phyloP scores from a whole-genome alignment of 1,284 basidiomycete genomes.

The Malassezia vespertilionis region DNA sequence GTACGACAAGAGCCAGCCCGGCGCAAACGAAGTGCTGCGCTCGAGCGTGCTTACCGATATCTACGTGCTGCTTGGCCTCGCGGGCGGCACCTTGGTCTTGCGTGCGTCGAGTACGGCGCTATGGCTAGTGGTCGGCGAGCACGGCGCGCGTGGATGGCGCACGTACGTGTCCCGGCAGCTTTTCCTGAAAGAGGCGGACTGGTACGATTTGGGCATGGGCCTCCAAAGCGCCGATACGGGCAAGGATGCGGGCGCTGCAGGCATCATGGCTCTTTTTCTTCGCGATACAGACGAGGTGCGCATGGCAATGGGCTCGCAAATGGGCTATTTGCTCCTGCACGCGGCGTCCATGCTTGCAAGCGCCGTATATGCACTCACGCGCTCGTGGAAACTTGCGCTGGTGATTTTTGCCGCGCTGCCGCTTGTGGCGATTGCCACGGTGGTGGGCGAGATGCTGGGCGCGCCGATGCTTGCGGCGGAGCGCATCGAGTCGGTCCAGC shows the following conservation, averaged over 20 bases:
- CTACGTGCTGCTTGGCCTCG: slow-evolving; percentile 63
- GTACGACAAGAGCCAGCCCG: slow-evolving; percentile 52
- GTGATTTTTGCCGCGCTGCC: slow-evolving; percentile 88
- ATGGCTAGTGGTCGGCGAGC: slow-evolving; percentile 82
- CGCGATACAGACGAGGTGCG: slow-evolving; percentile 93
- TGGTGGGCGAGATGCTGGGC: slow-evolving; percentile 56
- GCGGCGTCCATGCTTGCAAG: slow-evolving; percentile 67
- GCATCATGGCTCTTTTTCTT: slow-evolving; percentile 85
- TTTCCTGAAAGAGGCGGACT: slow-evolving; percentile 60
- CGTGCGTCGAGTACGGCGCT: slow-evolving; percentile 64
- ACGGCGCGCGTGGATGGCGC: slow-evolving; percentile 62
- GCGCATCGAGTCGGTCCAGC: slow-evolving; percentile 57
- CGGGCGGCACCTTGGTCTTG: slow-evolving; percentile 59
- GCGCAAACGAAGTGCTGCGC: slow-evolving; percentile 43
- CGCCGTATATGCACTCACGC: slow-evolving; percentile 67
- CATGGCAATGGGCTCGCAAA: slow-evolving; percentile 64
- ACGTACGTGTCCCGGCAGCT: slow-evolving; percentile 62
- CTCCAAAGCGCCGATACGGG: not conserved
- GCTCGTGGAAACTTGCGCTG: slow-evolving; percentile 72
- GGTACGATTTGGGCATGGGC: slow-evolving; percentile 32
- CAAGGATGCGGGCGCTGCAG: slow-evolving; percentile 60
- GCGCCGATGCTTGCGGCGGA: slow-evolving; percentile 62
- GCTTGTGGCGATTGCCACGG: slow-evolving; percentile 60
- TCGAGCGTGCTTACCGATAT: slow-evolving; percentile 51
- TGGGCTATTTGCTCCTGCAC: slow-evolving; percentile 69